Conservation (phyloP, 768 basidiomycete genomes). For the Boletus pseudopeckii region DNA sequence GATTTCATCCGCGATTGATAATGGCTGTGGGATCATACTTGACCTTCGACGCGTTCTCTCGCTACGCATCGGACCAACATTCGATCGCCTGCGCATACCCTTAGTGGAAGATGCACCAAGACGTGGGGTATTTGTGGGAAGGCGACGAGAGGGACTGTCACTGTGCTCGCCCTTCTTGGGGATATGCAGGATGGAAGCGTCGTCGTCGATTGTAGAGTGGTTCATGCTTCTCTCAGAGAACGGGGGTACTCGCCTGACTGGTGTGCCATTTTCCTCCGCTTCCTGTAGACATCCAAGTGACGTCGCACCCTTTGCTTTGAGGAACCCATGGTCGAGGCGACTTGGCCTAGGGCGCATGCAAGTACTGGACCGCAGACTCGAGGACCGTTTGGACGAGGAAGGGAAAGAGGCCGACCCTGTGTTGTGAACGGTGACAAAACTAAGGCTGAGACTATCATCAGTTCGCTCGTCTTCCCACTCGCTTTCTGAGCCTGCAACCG, state of each 20-base stretch:
- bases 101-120: slow-evolving; percentile 35
- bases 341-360: slow-evolving; percentile 55
- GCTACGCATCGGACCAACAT: slow-evolving; percentile 68
- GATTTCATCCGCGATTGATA: slow-evolving; percentile 41
- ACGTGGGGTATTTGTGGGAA: slow-evolving; percentile 44
- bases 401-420: slow-evolving; percentile 33
- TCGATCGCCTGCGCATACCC: slow-evolving; percentile 58
- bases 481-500: slow-evolving; percentile 68
- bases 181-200: slow-evolving; percentile 23
- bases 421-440: slow-evolving; percentile 37
- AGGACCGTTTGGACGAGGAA: slow-evolving; percentile 30
- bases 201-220: slow-evolving; percentile 30
- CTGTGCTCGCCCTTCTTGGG: slow-evolving; percentile 35
- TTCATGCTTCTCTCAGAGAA: slow-evolving; percentile 72
- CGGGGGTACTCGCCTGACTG: slow-evolving; percentile 33
- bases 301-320: slow-evolving; percentile 49
- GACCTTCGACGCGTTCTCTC: slow-evolving; percentile 75
- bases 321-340: slow-evolving; percentile 67
- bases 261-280: slow-evolving; percentile 59
- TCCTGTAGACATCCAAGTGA: slow-evolving; percentile 65
- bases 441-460: slow-evolving; percentile 68
- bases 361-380: slow-evolving; percentile 12
- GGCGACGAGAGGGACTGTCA: slow-evolving; percentile 49
- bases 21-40: slow-evolving; percentile 74
- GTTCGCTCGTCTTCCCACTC: slow-evolving; percentile 91